Evolutionary conservation across 805 yeast genomes (phyloP).

Genomic region (Nakazawaea wickerhamii): DNA sequence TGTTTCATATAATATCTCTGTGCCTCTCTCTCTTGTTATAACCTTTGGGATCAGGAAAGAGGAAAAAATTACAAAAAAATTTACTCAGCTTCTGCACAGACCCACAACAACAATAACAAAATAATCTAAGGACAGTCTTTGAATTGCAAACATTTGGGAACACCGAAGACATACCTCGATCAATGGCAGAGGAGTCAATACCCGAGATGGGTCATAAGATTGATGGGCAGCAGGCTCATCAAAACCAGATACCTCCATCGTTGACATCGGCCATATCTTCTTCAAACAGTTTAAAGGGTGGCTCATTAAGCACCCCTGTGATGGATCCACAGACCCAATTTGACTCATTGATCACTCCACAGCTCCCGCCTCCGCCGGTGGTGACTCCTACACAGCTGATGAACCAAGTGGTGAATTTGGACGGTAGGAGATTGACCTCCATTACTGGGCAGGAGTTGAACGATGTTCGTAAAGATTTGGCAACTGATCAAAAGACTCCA

Average conservation of each 20-base stretch:
- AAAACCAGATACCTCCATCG: neutral
- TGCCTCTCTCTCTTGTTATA: neutral
- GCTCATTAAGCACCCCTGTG: conserved; percentile 5
- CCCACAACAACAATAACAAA: too few species aligned
- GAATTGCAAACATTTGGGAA: neutral
- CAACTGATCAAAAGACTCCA: conserved; percentile 43
- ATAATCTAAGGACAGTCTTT: neutral
- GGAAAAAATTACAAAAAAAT: neutral
- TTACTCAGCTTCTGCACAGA: neutral
- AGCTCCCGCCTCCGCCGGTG: conserved; percentile 13
- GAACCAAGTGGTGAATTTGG: conserved; percentile 5
- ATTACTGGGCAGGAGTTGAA: conserved; percentile 9
- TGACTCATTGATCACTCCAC: conserved; percentile 10
- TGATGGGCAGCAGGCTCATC: neutral
- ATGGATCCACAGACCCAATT: conserved; percentile 4
- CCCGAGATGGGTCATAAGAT: neutral
- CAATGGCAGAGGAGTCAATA: neutral
- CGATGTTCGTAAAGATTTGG: conserved; percentile 10
- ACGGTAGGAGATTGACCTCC: conserved; percentile 8
- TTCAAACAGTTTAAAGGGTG: neutral
- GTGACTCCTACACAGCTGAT: conserved; percentile 8
- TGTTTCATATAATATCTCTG: neutral
- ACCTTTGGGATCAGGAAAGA: neutral
- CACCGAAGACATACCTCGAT: neutral
- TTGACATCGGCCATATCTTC: neutral